phyloP scores from a whole-genome alignment of 2,329 filamentous ascomycete species.

The Colletotrichum sidae region DNA sequence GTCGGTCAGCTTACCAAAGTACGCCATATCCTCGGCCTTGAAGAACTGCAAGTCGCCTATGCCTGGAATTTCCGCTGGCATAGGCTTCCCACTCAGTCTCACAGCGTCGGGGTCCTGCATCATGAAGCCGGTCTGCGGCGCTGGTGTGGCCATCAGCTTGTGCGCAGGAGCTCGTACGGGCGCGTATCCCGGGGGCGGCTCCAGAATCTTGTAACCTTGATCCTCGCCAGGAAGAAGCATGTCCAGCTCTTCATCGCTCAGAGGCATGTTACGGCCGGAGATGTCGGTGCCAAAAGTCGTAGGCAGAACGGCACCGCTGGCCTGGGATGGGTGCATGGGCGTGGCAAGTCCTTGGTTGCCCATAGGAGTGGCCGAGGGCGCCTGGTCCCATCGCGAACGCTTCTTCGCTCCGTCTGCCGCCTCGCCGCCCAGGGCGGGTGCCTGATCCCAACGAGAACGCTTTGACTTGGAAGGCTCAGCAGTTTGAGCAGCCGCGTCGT shows the following conservation, averaged over 20 bases:
- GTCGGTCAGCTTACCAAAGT: conserved; percentile 97
- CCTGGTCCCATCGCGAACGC: conserved; percentile 92
- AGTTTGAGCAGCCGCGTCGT: conserved; percentile 60
- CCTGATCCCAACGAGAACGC: conserved; percentile 89
- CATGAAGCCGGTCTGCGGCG: conserved; percentile 89
- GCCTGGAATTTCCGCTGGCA: conserved; percentile 95
- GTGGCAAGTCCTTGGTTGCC: conserved; percentile 80
- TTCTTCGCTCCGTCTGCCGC: conserved; percentile 74
- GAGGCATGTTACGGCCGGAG: conserved; percentile 79
- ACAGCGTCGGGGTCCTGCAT: conserved; percentile 95
- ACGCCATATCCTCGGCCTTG: conserved; percentile 98
- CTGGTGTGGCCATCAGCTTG: conserved; percentile 79
- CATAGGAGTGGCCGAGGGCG: conserved; percentile 82
- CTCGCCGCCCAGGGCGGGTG: conserved; percentile 65
- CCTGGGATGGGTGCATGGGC: conserved; percentile 79
- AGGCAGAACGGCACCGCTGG: conserved; percentile 60
- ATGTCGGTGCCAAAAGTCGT: conserved; percentile 85
- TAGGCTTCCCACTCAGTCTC: conserved; percentile 85
- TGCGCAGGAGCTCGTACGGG: conserved; percentile 82
- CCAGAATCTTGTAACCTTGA: conserved; percentile 92
- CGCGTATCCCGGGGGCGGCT: conserved; percentile 91
- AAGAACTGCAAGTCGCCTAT: conserved; percentile 98
- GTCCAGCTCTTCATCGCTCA: conserved; percentile 95
- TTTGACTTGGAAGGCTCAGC: conserved; percentile 72
- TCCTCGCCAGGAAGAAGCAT: conserved; percentile 87